Evolutionary conservation across 495 filamentous ascomycete genomes (phyloP), one percentile per base, ranked within the genome.

Genomic region (Trichoderma reesei): DNA sequence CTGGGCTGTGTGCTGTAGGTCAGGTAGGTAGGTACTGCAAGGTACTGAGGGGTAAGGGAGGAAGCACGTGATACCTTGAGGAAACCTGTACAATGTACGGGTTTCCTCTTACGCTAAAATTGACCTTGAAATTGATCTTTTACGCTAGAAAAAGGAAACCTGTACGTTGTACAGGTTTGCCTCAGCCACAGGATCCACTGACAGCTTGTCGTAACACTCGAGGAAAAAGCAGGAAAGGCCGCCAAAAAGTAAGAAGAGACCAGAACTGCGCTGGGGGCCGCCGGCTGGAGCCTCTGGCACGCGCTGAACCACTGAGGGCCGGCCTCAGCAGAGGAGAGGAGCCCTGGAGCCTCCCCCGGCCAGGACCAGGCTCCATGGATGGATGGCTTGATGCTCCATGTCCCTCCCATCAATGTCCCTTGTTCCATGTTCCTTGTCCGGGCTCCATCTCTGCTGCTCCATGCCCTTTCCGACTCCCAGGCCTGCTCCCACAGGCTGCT

Each of bases 221-320:
- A n/a, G n/a, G n/a, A n/a, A n/a, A 26, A 26, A 26, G 26, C 26
- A 26, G 26, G 41, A 41, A 41, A 41, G 41, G 41, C 26, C 26
- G 26, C 26, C 26, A 41, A 41, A 41, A 41, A 41, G 14, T 41
- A 41, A 41, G 1, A 46, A 46, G 42, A 14, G 10, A 46, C 42
- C 11, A 14, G 42, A 14, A 5, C 42, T 46, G 42, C 5, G 42
- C 42, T 46, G 42, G 42, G 42, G 42, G 26, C 51, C 26, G 51
- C 51, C 51, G 20, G 51, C 51, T 56, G 26, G 51, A 34, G 51
- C 26, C 51, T 36, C 26, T 56, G 51, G 51, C 33, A 33, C 51
- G 14, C 20, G 16, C 51, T 56, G 51, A 56, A 56, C 51, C 51
- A 56, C 51, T 56, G 51, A 34, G 26, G 51, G 34, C 46, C n/a